These are phyloP conservation scores for Abortiporus biennis DNA, from an alignment of 1,284 basidiomycete genomes.

Conservation along the genomic window DNA sequence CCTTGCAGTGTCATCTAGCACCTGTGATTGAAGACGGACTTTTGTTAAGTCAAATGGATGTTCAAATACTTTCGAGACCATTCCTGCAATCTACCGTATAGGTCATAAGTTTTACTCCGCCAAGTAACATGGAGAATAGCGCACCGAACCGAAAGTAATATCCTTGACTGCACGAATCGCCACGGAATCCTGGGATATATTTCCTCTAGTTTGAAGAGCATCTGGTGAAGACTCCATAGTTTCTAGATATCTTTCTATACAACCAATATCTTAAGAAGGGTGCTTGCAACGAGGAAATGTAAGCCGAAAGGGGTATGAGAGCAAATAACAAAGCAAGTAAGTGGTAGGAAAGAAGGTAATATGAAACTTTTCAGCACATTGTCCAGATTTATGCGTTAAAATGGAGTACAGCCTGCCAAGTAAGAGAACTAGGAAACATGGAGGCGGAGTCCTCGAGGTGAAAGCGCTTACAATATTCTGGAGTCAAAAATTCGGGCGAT, in stretches of 20 bases:
- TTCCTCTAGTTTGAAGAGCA: conserved; percentile 14
- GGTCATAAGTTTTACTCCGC: neutral
- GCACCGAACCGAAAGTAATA: conserved; percentile 53
- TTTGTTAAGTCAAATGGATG: conserved; percentile 85
- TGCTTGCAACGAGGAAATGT: neutral
- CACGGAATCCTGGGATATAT: conserved; percentile 19
- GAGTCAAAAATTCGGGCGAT: too few relatives aligned
- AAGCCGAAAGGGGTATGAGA: neutral
- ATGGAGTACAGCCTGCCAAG: too few relatives aligned
- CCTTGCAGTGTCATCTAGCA: conserved; percentile 62
- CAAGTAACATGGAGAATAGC: conserved; percentile 12
- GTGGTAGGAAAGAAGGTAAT: neutral
- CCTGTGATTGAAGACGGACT: conserved; percentile 80
- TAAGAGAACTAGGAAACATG: too few relatives aligned
- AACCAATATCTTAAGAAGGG: too few relatives aligned
- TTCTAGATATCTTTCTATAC: too few relatives aligned
- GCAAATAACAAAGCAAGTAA: neutral
- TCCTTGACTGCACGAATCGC: conserved; percentile 42
- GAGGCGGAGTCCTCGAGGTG: too few relatives aligned
- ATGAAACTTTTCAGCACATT: neutral
- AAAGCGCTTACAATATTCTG: too few relatives aligned
- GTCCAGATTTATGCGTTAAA: too few relatives aligned
- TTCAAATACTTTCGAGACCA: conserved; percentile 79
- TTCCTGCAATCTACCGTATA: conserved; percentile 59
- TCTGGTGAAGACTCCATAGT: conserved; percentile 26